phyloP scores from a whole-genome alignment of 2,329 filamentous ascomycete genomes.

The Botrytis pseudocinerea region DNA sequence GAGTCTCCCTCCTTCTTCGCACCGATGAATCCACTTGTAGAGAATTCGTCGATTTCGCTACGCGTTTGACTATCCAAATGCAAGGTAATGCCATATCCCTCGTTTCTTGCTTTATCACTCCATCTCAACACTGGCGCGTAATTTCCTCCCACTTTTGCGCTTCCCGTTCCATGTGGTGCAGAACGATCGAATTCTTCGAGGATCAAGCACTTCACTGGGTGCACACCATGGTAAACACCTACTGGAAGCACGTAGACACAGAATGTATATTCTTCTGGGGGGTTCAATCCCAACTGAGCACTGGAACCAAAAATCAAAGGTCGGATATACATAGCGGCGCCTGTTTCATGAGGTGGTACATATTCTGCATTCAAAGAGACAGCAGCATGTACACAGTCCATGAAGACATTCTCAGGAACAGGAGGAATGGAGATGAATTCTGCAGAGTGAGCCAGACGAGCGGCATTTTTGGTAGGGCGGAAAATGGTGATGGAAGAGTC shows the following conservation, averaged over 20 bases:
- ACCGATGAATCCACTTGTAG: slow-evolving; percentile 89
- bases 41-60: slow-evolving; percentile 92
- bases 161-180: slow-evolving; percentile 86
- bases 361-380: slow-evolving; percentile 87
- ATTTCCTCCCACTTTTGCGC: slow-evolving; percentile 93
- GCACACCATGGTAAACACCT: slow-evolving; percentile 88
- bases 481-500: slow-evolving; percentile 73
- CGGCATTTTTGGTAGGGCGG: slow-evolving; percentile 81
- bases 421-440: slow-evolving; percentile 80
- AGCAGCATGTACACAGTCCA: slow-evolving; percentile 74
- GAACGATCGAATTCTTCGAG: slow-evolving; percentile 92
- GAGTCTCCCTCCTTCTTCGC: slow-evolving; percentile 55
- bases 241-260: slow-evolving; percentile 88
- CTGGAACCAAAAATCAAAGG: slow-evolving; percentile 85
- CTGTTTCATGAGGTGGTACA: slow-evolving; percentile 85
- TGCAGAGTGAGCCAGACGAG: slow-evolving; percentile 81
- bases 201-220: slow-evolving; percentile 84
- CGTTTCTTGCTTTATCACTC: slow-evolving; percentile 75
- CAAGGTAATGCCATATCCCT: slow-evolving; percentile 91
- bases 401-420: slow-evolving; percentile 74
- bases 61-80: slow-evolving; percentile 85
- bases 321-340: slow-evolving; percentile 89
- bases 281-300: slow-evolving; percentile 81
- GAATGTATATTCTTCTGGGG: slow-evolving; percentile 91
- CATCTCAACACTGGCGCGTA: slow-evolving; percentile 89